Conservation (phyloP, 352 stramenopile species). For the Aphanomyces astaci region DNA sequence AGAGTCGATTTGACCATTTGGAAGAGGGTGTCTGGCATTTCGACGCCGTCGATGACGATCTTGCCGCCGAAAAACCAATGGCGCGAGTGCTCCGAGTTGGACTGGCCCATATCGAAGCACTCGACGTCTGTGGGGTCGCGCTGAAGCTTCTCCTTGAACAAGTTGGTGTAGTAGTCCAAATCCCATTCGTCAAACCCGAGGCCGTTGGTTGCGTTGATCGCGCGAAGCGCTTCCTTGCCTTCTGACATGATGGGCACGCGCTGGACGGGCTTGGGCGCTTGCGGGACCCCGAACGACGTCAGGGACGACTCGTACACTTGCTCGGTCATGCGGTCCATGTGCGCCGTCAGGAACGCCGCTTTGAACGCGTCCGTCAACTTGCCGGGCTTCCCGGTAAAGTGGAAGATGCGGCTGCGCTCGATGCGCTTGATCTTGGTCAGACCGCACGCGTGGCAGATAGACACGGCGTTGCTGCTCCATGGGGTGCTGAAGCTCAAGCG, state of each 20-base stretch:
- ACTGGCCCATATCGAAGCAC: constrained; percentile 99
- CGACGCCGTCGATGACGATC: constrained; percentile 96
- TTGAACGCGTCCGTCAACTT: constrained; percentile 38
- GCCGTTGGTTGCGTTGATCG: constrained; percentile 92
- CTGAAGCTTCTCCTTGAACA: constrained; percentile 96
- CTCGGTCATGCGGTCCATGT: constrained; percentile 98
- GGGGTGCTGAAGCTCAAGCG: constrained; percentile 98
- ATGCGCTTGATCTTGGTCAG: constrained; percentile 87
- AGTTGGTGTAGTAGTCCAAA: constrained; percentile 96
- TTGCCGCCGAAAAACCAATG: constrained; percentile 99
- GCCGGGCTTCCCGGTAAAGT: constrained; percentile 48
- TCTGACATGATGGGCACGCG: constrained; percentile 93
- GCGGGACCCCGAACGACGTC: constrained; percentile 83
- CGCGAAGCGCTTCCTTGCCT: constrained; percentile 90
- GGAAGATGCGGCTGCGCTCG: constrained; percentile 90
- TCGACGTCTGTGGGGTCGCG: constrained; percentile 98
- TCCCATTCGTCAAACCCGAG: constrained; percentile 99
- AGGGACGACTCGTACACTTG: constrained; percentile 89
- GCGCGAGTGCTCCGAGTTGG: constrained; percentile 98
- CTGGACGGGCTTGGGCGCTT: constrained; percentile 74
- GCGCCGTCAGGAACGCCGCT: constrained; percentile 45
- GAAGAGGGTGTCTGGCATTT: constrained; percentile 96
- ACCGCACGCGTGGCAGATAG: constrained; percentile 93
- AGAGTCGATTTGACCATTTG: constrained; percentile 98
- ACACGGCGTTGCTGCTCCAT: constrained; percentile 97